Evolutionary conservation across 1,284 basidiomycete genomes (phyloP).

Genomic region (Boletus hoseneyae): DNA sequence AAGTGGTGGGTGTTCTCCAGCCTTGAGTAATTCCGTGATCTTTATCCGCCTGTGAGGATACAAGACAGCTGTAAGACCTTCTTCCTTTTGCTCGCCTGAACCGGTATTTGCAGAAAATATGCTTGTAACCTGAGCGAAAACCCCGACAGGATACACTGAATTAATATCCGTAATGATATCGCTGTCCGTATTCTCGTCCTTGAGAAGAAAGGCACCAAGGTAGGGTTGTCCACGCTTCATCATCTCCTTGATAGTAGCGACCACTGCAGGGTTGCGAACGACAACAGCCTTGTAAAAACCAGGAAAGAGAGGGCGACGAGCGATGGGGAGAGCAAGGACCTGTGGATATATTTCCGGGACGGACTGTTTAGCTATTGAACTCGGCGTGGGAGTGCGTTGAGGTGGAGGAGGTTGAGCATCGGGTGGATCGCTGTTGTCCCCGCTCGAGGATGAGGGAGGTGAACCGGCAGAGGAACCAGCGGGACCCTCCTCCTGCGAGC

Average conservation of each 20-base stretch:
- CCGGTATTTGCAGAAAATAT: constrained; percentile 77
- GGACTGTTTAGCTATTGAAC: constrained; percentile 76
- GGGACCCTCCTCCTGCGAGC: constrained; percentile 30
- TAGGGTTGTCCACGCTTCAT: constrained; percentile 97
- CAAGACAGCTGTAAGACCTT: constrained; percentile 90
- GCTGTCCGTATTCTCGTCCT: constrained; percentile 91
- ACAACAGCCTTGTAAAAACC: constrained; percentile 98
- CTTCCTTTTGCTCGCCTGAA: constrained; percentile 68
- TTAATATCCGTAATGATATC: constrained; percentile 90
- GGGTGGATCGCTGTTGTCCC: constrained; percentile 29
- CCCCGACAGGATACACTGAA: constrained; percentile 91
- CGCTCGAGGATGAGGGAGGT: constrained; percentile 27
- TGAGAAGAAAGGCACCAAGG: constrained; percentile 95
- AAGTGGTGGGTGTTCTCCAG: constrained; percentile 48
- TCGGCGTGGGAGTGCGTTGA: constrained; percentile 39
- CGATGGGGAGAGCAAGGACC: constrained; percentile 93
- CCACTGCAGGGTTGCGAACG: constrained; percentile 86
- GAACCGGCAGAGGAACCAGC: constrained; percentile 28
- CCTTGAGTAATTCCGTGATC: constrained; percentile 84
- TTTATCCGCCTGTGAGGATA: constrained; percentile 93
- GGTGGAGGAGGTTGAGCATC: constrained; percentile 36
- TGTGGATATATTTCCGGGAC: constrained; percentile 91
- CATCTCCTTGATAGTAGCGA: constrained; percentile 94
- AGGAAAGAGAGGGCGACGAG: constrained; percentile 93
- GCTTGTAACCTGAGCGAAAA: constrained; percentile 97